These are phyloP conservation scores for Acacia melanoxylon DNA, from an alignment of 306 rosid genomes.

Conservation along the genomic window DNA sequence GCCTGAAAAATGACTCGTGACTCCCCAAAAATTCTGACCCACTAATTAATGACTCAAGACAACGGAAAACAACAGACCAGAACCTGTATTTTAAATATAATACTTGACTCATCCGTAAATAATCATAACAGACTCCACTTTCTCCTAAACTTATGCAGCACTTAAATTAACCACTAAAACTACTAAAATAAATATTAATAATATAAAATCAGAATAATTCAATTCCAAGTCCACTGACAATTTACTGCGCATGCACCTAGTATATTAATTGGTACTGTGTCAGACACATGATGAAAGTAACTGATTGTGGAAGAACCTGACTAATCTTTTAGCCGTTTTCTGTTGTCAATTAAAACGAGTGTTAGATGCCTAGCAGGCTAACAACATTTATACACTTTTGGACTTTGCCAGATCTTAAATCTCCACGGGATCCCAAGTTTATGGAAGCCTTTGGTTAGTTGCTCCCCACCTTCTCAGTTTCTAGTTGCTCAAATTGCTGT, in stretches of 20 bases:
- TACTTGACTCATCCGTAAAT: neutral
- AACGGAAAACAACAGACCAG: neutral
- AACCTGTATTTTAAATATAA: neutral
- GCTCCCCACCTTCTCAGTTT: slow-evolving; percentile 8
- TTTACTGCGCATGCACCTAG: neutral
- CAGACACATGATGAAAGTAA: neutral
- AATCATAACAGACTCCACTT: neutral
- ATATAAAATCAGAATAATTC: neutral
- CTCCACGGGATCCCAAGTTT: slow-evolving; percentile 86
- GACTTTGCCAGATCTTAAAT: slow-evolving; percentile 69
- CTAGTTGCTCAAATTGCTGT: slow-evolving; percentile 17
- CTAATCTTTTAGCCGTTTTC: neutral
- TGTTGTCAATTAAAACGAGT: neutral
- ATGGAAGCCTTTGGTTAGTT: slow-evolving; percentile 94
- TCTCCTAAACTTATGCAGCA: neutral
- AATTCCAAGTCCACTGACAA: neutral
- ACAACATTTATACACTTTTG: slow-evolving; percentile 24
- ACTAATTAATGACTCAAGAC: neutral
- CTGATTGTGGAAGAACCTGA: slow-evolving; percentile 14
- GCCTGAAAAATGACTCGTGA: neutral
- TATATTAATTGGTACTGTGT: neutral
- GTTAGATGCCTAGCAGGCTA: slow-evolving; percentile 6
- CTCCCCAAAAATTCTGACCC: neutral
- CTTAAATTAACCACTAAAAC: neutral
- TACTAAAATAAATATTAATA: neutral